Percentiles rank a stretch among this genome's conserved stretches.
Conservation (phyloP, 1,139 yeast genomes). For the Meyerozyma smithsonii region DNA sequence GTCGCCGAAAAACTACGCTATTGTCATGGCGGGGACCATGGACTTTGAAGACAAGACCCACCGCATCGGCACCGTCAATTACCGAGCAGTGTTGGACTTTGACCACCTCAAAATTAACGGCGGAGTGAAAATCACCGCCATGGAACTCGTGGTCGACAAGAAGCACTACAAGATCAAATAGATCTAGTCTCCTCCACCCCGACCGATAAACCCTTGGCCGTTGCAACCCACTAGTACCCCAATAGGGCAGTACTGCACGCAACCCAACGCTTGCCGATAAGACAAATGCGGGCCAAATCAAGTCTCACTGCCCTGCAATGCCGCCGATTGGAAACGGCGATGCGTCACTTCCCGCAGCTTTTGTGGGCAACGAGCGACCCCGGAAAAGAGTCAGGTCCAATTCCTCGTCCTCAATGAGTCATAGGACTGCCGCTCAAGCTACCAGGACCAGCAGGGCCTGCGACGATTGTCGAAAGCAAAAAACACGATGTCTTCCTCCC, state of each 20-base stretch:
- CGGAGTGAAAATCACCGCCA: conserved; percentile 24
- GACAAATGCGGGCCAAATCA: too few species aligned
- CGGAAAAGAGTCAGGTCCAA: neutral
- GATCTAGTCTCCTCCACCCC: neutral
- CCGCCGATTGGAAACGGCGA: neutral
- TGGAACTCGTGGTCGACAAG: conserved; percentile 6
- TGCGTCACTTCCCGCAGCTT: neutral
- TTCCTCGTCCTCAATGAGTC: neutral
- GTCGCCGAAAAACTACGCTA: conserved; percentile 18
- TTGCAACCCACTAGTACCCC: neutral
- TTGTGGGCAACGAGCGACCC: neutral
- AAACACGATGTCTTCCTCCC: conserved; percentile 57
- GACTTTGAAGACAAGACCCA: conserved; percentile 16
- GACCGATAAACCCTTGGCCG: neutral
- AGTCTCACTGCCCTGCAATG: too few species aligned
- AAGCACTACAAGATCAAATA: neutral
- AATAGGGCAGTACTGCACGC: neutral
- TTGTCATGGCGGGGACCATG: conserved; percentile 23
- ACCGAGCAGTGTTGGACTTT: conserved; percentile 29
- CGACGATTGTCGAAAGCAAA: conserved; percentile 53
- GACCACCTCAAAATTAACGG: conserved; percentile 28
- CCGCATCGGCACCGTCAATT: conserved; percentile 17
- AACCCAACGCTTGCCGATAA: neutral
- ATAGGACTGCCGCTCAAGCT: conserved; percentile 17
- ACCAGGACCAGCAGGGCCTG: conserved; percentile 57